Conservation (phyloP, 2,329 filamentous ascomycete species). For the Endothia cerciana region DNA sequence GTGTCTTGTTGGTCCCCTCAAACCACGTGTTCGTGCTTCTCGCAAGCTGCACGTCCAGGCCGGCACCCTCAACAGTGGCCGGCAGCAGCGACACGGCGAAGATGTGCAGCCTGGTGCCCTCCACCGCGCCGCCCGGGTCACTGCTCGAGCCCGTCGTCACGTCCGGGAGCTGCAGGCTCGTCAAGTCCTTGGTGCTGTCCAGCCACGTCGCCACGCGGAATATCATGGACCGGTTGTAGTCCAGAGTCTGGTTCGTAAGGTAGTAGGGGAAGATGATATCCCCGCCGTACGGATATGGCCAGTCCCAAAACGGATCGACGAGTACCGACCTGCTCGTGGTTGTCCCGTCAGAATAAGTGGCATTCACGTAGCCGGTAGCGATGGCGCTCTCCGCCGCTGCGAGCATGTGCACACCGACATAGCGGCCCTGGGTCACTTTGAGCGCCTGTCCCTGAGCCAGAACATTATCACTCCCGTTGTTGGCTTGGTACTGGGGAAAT, state of each 20-base stretch:
- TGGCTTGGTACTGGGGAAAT: constrained; percentile 27
- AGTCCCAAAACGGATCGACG: constrained; percentile 31
- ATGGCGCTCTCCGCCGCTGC: constrained; percentile 30
- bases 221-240: constrained; percentile 32
- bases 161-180: constrained; percentile 28
- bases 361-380: constrained; percentile 30
- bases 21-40: constrained; percentile 27
- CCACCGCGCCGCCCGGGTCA: constrained; percentile 15
- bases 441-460: constrained; percentile 30
- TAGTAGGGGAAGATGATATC: constrained; percentile 32
- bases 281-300: constrained; percentile 31
- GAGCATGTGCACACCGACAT: constrained; percentile 31
- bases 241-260: constrained; percentile 27
- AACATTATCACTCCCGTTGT: constrained; percentile 30
- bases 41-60: constrained; percentile 22
- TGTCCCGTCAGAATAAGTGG: constrained; percentile 28
- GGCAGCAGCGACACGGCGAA: constrained; percentile 24
- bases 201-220: constrained; percentile 30
- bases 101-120: constrained; percentile 25
- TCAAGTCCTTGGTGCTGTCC: constrained; percentile 29
- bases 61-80: not conserved
- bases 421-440: constrained; percentile 24
- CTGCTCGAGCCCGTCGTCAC: constrained; percentile 15
- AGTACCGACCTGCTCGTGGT: constrained; percentile 23
- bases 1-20: constrained; percentile 27